Conservation (phyloP, 2,329 filamentous ascomycete genomes). For the Trichoderma sp. region DNA sequence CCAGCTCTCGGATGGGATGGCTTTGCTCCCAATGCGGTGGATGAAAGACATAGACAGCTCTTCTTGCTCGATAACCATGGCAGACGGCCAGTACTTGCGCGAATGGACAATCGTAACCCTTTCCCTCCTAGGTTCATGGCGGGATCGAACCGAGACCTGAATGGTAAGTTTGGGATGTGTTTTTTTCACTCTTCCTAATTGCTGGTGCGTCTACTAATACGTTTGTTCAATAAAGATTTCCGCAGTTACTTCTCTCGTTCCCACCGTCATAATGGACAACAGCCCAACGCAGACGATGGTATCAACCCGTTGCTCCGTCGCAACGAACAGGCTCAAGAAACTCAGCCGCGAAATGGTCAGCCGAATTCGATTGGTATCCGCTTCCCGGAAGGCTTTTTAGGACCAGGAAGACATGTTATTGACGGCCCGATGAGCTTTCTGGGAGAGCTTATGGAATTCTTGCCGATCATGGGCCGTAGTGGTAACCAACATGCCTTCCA, state of each 20-base stretch:
- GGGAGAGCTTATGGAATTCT: constrained; percentile 57
- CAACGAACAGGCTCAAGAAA: constrained; percentile 47
- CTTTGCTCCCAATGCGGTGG: constrained; percentile 54
- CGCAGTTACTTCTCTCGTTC: constrained; percentile 53
- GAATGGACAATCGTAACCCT: constrained; percentile 53
- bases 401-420: constrained; percentile 40
- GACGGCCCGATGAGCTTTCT: constrained; percentile 58
- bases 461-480: constrained; percentile 50
- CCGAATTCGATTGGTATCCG: constrained; percentile 58
- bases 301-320: constrained; percentile 84
- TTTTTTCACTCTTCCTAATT: not conserved
- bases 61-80: constrained; percentile 54
- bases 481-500: constrained; percentile 57
- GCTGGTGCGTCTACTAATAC: not conserved
- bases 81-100: constrained; percentile 38
- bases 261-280: constrained; percentile 55
- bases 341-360: constrained; percentile 50
- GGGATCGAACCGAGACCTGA: constrained; percentile 53
- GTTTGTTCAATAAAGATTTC: constrained; percentile 43
- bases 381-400: constrained; percentile 50
- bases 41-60: constrained; percentile 51
- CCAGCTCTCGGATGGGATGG: constrained; percentile 61
- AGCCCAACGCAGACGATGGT: constrained; percentile 72
- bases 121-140: constrained; percentile 62
- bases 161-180: constrained; percentile 44